Percentiles rank a stretch among this genome's conserved stretches.
phyloP scores from a whole-genome alignment of 2,329 filamentous ascomycete genomes.

The Tolypocladium album region DNA sequence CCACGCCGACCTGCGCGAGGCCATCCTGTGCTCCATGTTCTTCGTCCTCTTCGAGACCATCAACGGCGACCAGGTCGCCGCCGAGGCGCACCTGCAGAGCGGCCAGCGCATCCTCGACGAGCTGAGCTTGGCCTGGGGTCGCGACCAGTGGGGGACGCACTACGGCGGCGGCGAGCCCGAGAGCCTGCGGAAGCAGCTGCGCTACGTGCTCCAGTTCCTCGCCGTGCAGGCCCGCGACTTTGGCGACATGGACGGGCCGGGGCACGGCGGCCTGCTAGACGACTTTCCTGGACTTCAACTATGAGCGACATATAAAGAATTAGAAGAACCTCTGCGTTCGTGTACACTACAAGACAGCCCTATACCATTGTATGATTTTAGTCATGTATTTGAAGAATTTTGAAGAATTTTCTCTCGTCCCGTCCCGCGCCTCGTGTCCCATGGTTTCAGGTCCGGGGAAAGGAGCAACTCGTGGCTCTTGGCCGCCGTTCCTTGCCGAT shows the following conservation, averaged over 20 bases:
- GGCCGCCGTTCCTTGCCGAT: background rate
- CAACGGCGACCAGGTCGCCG: slow-evolving; percentile 22
- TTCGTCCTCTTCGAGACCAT: slow-evolving; percentile 26
- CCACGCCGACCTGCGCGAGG: slow-evolving; percentile 12
- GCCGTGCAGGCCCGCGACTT: slow-evolving; percentile 8
- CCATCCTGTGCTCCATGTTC: slow-evolving; percentile 24
- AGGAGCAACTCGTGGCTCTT: background rate
- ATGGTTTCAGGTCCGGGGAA: background rate
- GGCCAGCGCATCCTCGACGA: slow-evolving; percentile 25
- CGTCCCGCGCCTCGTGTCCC: background rate
- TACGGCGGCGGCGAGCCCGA: background rate
- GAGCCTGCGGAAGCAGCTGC: slow-evolving; percentile 8
- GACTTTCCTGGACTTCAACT: background rate
- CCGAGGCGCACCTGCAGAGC: slow-evolving; percentile 23
- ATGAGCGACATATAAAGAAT: background rate
- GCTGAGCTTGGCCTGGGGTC: slow-evolving; percentile 9
- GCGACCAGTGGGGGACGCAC: background rate
- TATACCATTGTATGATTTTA: background rate
- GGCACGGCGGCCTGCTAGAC: background rate
- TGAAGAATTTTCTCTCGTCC: background rate
- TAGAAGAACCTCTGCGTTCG: background rate
- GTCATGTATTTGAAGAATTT: background rate
- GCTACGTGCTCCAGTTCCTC: slow-evolving; percentile 10
- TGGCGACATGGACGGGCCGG: background rate
- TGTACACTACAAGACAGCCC: background rate